These are phyloP conservation scores for Xylaria bambusicola DNA, from an alignment of 495 filamentous ascomycete species.

Conservation along the genomic window DNA sequence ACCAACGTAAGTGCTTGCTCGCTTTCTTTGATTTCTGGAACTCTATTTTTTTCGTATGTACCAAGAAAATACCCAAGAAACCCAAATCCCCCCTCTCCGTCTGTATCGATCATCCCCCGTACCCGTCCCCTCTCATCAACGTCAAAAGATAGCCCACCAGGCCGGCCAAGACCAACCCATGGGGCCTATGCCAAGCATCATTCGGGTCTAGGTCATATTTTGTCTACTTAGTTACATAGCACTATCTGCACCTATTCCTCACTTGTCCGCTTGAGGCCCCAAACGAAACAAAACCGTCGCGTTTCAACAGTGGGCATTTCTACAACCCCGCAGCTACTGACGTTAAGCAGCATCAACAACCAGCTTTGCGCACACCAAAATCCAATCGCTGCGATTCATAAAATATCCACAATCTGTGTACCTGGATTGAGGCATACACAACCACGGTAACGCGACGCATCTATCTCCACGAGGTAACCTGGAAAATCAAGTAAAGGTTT, in stretches of 20 bases:
- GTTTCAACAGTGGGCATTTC: background rate
- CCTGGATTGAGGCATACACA: slow-evolving; percentile 1
- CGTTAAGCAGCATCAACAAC: slow-evolving; percentile 6
- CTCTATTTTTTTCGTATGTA: background rate
- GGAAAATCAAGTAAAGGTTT: slow-evolving; percentile 24
- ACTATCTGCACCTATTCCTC: slow-evolving; percentile 1
- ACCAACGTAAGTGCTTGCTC: slow-evolving; percentile 10
- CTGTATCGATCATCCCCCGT: too few relatives aligned
- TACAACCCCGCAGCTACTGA: slow-evolving; percentile 19
- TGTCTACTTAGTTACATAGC: slow-evolving; percentile 13
- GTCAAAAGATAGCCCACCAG: slow-evolving; percentile 9
- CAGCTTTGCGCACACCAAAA: slow-evolving; percentile 12
- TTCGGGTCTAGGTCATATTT: slow-evolving; percentile 11
- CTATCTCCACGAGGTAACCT: slow-evolving; percentile 2
- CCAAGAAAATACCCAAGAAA: background rate
- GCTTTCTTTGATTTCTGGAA: background rate
- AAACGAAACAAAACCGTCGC: background rate
- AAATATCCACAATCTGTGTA: slow-evolving; percentile 11
- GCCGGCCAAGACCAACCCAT: slow-evolving; percentile 14
- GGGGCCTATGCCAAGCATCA: slow-evolving; percentile 18
- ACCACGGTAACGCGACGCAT: slow-evolving; percentile 6
- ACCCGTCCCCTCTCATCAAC: slow-evolving; percentile 7
- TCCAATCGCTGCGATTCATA: slow-evolving; percentile 11
- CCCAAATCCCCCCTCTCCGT: background rate
- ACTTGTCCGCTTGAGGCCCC: background rate